Base-by-base conservation (phyloP, 495 filamentous ascomycete species). In the Xylaria palmicola region DNA sequence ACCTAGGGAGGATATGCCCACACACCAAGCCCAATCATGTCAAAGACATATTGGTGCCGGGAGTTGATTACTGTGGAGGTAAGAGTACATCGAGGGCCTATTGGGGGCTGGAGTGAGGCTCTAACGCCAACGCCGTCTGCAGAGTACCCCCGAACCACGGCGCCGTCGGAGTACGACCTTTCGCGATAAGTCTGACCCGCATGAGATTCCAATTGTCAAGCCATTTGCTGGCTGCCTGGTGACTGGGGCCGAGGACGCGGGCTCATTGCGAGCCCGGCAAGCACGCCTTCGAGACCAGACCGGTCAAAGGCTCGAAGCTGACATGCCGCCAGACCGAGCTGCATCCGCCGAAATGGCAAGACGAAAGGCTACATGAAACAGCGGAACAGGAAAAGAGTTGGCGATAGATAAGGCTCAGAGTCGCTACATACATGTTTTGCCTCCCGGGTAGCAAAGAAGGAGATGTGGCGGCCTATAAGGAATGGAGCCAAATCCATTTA, bases 81-180 rank as follows among this genome's bases (percentile, higher is more conserved):
- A 5, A 24, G 43, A 27, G 27, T 34, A 44, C n/a, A n/a, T 34
- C 30, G 7, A 15, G 22, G 12, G 22, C 29, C 32, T 6, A 36
- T 45, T 56, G 41, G 43, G 56, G 56, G 56, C 44, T 9, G 20
- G 22, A 19, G 26, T 40, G 44, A 59, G 56, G 45, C 56, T 59
- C 56, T n/a, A 24, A 36, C 4, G 13, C n/a, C 19, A 7, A n/a
- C 9, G 13, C 24, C 22, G 24, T 9, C 22, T 10, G 32, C 45
- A 15, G n/a, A n/a, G n/a, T n/a, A n/a, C n/a, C n/a, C n/a, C n/a
- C n/a, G n/a, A n/a, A n/a, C n/a, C n/a, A n/a, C n/a, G n/a, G n/a
- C n/a, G n/a, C n/a, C n/a, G n/a, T n/a, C n/a, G n/a, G n/a, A n/a
- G n/a, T n/a, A n/a, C 2, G 15, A 43, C n/a, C 17, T 39, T 22